A percentile compares a stretch with the other conserved stretches of the same genome.
Evolutionary conservation across 2,329 filamentous ascomycete species (phyloP).

Genomic region (Pseudocercospora macadamiae): DNA sequence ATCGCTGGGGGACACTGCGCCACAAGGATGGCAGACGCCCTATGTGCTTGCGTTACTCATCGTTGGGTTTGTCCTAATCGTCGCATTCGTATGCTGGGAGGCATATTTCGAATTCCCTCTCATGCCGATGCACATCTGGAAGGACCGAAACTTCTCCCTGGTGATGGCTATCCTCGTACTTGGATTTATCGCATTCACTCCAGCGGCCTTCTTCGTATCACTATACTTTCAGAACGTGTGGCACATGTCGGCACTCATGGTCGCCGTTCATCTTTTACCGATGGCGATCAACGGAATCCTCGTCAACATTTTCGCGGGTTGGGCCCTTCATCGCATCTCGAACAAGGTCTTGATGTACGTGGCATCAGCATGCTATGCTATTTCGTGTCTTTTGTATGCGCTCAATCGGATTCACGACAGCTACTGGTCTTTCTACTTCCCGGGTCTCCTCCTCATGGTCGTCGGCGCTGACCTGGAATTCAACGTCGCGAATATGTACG

Average conservation of each 20-base stretch:
- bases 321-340: constrained; percentile 64
- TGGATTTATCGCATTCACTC: constrained; percentile 64
- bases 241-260: constrained; percentile 57
- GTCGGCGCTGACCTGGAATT: constrained; percentile 71
- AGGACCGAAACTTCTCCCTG: constrained; percentile 66
- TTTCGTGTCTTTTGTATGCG: constrained; percentile 57
- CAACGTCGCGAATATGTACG: constrained; percentile 74
- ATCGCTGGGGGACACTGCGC: constrained; percentile 58
- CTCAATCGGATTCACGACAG: constrained; percentile 58
- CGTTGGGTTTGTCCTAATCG: constrained; percentile 60
- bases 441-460: constrained; percentile 62
- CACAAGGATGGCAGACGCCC: constrained; percentile 63
- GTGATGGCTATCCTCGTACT: constrained; percentile 61
- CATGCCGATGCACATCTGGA: constrained; percentile 60
- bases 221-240: constrained; percentile 66
- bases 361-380: constrained; percentile 50
- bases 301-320: constrained; percentile 65
- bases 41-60: constrained; percentile 67
- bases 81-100: constrained; percentile 66
- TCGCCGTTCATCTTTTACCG: constrained; percentile 66
- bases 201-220: constrained; percentile 52
- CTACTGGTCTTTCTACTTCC: constrained; percentile 70
- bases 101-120: constrained; percentile 51
- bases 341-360: constrained; percentile 65
- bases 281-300: constrained; percentile 65